A percentile compares a stretch with the other conserved stretches of the same genome.
Evolutionary conservation across 441 rosid species (phyloP).

Genomic region (Pelargonium cotyledonis): DNA sequence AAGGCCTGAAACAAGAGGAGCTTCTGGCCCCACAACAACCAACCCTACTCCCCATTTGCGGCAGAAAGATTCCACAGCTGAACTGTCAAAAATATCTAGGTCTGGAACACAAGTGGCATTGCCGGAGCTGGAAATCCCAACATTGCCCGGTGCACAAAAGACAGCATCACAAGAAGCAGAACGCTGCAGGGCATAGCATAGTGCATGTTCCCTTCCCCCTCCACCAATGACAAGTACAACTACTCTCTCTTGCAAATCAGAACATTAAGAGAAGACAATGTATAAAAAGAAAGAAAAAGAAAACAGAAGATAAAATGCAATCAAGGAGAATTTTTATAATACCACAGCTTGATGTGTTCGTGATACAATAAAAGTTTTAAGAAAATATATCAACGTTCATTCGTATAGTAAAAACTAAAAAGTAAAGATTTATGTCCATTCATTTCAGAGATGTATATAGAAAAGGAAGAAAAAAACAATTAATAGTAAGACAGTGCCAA

Average conservation of each 20-base stretch:
- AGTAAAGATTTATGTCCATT: neutral
- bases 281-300: neutral
- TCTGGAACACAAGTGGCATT: slow-evolving; percentile 75
- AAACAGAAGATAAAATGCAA: neutral
- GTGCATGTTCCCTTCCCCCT: slow-evolving; percentile 95
- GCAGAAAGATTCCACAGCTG: slow-evolving; percentile 65
- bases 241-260: slow-evolving; percentile 49
- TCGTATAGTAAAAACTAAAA: neutral
- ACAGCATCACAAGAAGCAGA: slow-evolving; percentile 67
- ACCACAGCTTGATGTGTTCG: neutral
- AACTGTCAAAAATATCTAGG: slow-evolving; percentile 55
- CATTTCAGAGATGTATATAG: neutral
- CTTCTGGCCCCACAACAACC: slow-evolving; percentile 91
- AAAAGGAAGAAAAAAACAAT: neutral
- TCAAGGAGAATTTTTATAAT: neutral
- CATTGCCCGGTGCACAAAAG: slow-evolving; percentile 87
- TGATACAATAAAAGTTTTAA: no score
- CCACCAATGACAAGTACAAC: slow-evolving; percentile 84
- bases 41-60: slow-evolving; percentile 51
- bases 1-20: slow-evolving; percentile 83
- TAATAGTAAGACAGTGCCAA: neutral
- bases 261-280: slow-evolving; percentile 8
- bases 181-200: slow-evolving; percentile 72
- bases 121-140: slow-evolving; percentile 70
- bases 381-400: neutral